phyloP scores from a whole-genome alignment of 352 stramenopile genomes.

The Phytopythium aichiense region DNA sequence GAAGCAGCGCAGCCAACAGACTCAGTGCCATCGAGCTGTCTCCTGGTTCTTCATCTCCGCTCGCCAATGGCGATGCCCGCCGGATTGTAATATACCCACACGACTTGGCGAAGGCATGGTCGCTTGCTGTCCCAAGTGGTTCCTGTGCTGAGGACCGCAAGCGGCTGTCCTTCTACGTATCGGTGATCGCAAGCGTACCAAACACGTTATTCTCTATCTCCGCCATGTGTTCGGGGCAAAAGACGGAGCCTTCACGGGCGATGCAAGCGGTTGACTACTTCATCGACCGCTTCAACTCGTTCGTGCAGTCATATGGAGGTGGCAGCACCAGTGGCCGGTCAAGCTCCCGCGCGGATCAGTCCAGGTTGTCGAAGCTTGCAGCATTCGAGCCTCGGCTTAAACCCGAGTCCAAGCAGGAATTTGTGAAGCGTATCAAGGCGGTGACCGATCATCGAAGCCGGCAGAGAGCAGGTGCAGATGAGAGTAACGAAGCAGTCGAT shows the following conservation, averaged over 20 bases:
- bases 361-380: neutral
- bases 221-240: conserved; percentile 65
- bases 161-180: conserved; percentile 43
- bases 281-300: conserved; percentile 63
- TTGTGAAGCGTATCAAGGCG: neutral
- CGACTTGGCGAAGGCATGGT: conserved; percentile 24
- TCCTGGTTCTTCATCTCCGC: neutral
- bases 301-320: conserved; percentile 36
- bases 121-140: neutral
- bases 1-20: conserved; percentile 8
- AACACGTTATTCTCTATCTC: conserved; percentile 40
- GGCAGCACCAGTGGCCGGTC: neutral
- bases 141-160: neutral
- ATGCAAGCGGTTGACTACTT: conserved; percentile 64
- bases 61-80: conserved; percentile 15
- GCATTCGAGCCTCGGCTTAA: neutral
- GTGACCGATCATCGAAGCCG: neutral
- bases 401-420: neutral
- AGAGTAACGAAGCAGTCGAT: neutral
- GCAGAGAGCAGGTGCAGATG: too few species aligned
- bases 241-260: conserved; percentile 42
- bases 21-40: neutral
- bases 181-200: conserved; percentile 40
- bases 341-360: neutral
- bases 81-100: conserved; percentile 59